These are phyloP conservation scores for Meira miltonrushii DNA, from an alignment of 1,284 basidiomycete species.

Conservation along the genomic window DNA sequence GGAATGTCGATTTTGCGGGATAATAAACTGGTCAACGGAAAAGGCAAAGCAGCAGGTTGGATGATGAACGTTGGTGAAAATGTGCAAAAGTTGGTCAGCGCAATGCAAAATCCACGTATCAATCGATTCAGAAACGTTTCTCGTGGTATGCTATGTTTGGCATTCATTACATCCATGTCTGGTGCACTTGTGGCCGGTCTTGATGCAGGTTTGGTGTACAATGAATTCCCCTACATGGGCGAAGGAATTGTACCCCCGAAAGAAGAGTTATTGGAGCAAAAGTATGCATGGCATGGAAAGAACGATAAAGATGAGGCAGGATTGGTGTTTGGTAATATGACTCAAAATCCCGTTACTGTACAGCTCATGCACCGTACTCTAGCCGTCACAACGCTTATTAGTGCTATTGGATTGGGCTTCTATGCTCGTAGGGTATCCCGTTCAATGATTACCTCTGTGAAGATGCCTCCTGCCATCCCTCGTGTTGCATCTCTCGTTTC, in stretches of 20 bases:
- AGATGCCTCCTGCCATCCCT: conserved; percentile 66
- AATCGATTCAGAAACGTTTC: conserved; percentile 30
- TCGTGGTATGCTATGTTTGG: conserved; percentile 27
- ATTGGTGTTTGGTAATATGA: conserved; percentile 74
- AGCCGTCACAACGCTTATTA: conserved; percentile 56
- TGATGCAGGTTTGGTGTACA: conserved; percentile 92
- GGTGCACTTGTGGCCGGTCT: conserved; percentile 96
- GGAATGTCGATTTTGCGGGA: conserved; percentile 68
- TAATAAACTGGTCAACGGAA: conserved; percentile 63
- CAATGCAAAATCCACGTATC: conserved; percentile 27
- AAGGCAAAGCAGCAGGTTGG: conserved; percentile 7
- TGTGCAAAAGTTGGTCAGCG: conserved; percentile 21
- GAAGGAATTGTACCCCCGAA: conserved; percentile 71
- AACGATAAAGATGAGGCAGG: not conserved
- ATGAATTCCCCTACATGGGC: conserved; percentile 97
- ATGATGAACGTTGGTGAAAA: not conserved
- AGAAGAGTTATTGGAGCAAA: conserved; percentile 67
- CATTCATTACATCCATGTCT: conserved; percentile 69
- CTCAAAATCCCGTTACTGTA: conserved; percentile 95
- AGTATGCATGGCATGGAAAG: conserved; percentile 32
- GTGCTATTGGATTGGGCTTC: conserved; percentile 20
- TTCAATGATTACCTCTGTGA: not conserved
- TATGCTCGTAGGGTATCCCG: conserved; percentile 59
- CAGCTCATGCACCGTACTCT: conserved; percentile 93
- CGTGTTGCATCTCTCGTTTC: conserved; percentile 67